A percentile compares a stretch with the other conserved stretches of the same genome.
Conservation (phyloP, 306 rosid species). For the Abrus pulchellus region DNA sequence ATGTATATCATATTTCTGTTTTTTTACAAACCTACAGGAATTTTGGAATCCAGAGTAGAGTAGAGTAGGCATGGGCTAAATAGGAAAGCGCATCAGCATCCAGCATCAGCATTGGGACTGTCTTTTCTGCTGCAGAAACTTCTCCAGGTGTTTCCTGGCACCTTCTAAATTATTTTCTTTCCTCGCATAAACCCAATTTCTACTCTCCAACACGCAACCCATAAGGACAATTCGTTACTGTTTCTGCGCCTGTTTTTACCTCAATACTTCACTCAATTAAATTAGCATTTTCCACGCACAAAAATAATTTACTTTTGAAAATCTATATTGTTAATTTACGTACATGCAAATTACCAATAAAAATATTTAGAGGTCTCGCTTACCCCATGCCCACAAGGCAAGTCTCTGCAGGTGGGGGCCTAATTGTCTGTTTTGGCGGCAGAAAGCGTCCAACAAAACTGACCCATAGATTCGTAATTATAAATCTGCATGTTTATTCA, state of each 20-base stretch:
- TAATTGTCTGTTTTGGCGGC: conserved; percentile 52
- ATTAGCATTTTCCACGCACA: too few relatives aligned
- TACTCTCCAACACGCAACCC: conserved; percentile 54
- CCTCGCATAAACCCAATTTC: conserved; percentile 31
- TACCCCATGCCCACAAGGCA: neutral
- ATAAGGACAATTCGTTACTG: conserved; percentile 34
- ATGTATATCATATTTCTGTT: too few relatives aligned
- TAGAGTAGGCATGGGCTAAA: neutral
- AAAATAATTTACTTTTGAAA: too few relatives aligned
- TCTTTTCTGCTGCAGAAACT: conserved; percentile 11
- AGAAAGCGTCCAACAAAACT: conserved; percentile 45
- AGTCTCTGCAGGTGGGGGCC: neutral
- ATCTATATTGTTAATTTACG: too few relatives aligned
- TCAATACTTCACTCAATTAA: neutral
- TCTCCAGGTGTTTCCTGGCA: conserved; percentile 12
- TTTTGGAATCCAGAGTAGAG: neutral
- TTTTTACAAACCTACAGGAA: too few relatives aligned
- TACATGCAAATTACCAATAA: too few relatives aligned
- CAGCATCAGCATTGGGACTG: conserved; percentile 53
- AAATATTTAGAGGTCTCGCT: too few relatives aligned
- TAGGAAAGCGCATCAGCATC: neutral
- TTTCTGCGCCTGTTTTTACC: neutral
- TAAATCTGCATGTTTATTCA: conserved; percentile 12
- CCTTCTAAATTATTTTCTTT: neutral
- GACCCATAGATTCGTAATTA: conserved; percentile 43